Evolutionary conservation across 2,329 filamentous ascomycete species (phyloP).

Genomic region (Cladophialophora psammophila): DNA sequence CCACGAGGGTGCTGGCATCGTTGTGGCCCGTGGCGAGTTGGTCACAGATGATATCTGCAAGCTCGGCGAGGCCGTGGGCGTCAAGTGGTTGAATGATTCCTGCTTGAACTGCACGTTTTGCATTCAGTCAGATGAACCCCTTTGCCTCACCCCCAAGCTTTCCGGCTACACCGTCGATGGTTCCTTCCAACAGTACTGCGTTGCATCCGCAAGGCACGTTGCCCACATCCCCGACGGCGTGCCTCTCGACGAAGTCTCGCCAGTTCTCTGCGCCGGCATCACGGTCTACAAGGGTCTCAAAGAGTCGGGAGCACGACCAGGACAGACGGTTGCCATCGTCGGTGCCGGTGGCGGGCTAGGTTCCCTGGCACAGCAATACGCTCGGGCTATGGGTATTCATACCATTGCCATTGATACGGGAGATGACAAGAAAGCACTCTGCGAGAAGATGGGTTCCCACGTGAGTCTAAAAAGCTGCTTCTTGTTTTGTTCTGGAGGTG

Average conservation of each 20-base stretch:
- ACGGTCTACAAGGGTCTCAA: constrained; percentile 93
- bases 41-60: constrained; percentile 72
- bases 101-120: constrained; percentile 87
- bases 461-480: constrained; percentile 38
- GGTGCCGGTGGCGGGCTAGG: constrained; percentile 86
- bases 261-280: constrained; percentile 83
- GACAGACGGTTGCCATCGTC: constrained; percentile 82
- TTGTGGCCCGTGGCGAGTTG: constrained; percentile 79
- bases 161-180: constrained; percentile 95
- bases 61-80: constrained; percentile 83
- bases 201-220: constrained; percentile 85
- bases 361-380: constrained; percentile 82
- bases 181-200: constrained; percentile 87
- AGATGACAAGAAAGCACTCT: constrained; percentile 76
- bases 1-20: constrained; percentile 77
- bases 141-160: constrained; percentile 76
- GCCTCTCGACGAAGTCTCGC: constrained; percentile 77
- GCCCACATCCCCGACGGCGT: constrained; percentile 81
- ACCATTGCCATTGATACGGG: constrained; percentile 84
- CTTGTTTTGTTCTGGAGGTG: neutral
- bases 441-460: constrained; percentile 71
- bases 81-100: constrained; percentile 92
- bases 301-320: constrained; percentile 76
- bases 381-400: constrained; percentile 85
- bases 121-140: constrained; percentile 78